Evolutionary conservation across 257 asterid genomes (phyloP), one percentile per base, ranked within the genome.

Genomic region (Solanum verrucosum): DNA sequence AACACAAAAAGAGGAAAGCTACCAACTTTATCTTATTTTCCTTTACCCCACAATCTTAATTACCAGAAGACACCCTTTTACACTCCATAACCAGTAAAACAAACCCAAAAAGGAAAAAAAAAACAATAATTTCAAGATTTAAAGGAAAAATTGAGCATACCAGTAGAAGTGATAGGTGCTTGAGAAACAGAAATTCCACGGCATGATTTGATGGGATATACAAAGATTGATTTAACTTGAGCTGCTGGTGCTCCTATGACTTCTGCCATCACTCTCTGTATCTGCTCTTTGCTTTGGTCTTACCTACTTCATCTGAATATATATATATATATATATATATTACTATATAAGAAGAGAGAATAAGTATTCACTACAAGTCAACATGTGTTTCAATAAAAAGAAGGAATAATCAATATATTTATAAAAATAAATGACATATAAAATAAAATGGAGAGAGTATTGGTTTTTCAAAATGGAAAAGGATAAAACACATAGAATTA

Each of bases 191-290:
- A 92, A 83, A 94, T 92, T 59, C 95, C 95, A 6, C 94, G 93
- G 95, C 98, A 95, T 63, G 98, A 95, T 89, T 95, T 95, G 87
- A 95, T 88, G 4, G 98, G 98, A 88, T 93, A 94, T 14, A 95
- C 90, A 9, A 91, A 92, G 7, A 95, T 90, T 21, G 95, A 90
- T 35, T 89, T 91, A 86, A 95, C 93, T 38, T 68, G 90, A 8
- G 93, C 95, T 81, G 44, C 92, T 42, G 37, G 87, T 20, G 65
- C 74, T 46, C 14, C 42, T 16, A 42, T 3, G n/a, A 15, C 1
- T 25, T 88, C 90, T 34, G 88, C 56, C 90, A 90, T 90, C n/a
- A 59, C 68, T 91, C 83, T 81, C 18, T 78, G 23, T 25, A 14
- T 42, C 63, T 77, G 34, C 13, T 77, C 13, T 75, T 37, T 35